Base-by-base conservation (phyloP, 1,284 basidiomycete species). In the Moesziomyces globuligerus region DNA sequence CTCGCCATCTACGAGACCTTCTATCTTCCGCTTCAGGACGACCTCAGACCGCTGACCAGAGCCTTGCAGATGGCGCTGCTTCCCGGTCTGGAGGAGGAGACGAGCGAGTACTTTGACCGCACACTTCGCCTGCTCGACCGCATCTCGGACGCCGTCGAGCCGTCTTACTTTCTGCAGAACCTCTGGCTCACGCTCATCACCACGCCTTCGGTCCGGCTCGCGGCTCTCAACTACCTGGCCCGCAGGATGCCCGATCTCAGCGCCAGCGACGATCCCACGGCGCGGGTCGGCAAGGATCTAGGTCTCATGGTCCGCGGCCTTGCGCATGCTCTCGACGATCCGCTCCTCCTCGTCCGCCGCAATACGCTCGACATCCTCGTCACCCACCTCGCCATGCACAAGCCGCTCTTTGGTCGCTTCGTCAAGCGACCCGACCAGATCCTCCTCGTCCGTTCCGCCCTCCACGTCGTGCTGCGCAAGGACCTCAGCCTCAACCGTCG, bases 261-360 rank as follows among this genome's bases (percentile, higher is more conserved):
- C 4, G 48, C 65, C 25, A 50, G 50, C 1, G 36, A 44, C 0
- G 72, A 74, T 13, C 62, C 67, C 17, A 47, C 70, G 17, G 25
- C 50, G 1, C 47, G 76, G 29, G 56, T 74, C 17, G 91, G 90
- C 1, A 86, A 88, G 36, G 94, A 98, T 76, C 87, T 92, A 24
- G 94, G 94, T 1, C 85, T 98, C 43, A 91, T 98, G 89, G 90
- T 97, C 47, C 87, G 94, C 41, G 95, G 91, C 0, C 91, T 98
- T 57, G 87, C 93, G 0, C 89, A 93, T 5, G 91, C 91, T 0
- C 85, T 99, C 21, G 91, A 32, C 92, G 98, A 18, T 88, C 92
- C 74, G 85, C 93, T 66, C 87, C 89, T 48, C 89, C 7, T 84
- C 90, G 78, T 79, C 10, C 65, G 79, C 7, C 68, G 80, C 5